Conservation (phyloP, 2,329 filamentous ascomycete species). For the Trichoderma sp. region DNA sequence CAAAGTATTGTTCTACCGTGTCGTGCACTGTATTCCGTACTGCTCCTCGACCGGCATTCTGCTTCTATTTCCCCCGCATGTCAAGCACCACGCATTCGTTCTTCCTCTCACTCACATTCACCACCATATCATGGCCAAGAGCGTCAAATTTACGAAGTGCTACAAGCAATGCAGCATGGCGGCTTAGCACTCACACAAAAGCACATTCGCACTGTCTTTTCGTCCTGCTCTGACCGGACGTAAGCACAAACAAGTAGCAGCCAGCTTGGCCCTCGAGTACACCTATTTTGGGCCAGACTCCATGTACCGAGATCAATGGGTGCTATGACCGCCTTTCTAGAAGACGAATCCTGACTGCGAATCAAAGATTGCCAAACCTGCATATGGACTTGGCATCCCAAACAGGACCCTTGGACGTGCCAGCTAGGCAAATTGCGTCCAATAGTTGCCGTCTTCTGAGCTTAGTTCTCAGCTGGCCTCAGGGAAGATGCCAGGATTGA, state of each 20-base stretch:
- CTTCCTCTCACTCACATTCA: too few relatives aligned
- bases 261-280: neutral
- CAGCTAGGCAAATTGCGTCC: constrained; percentile 19
- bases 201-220: neutral
- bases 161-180: too few relatives aligned
- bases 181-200: too few relatives aligned
- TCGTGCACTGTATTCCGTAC: neutral
- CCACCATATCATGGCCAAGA: too few relatives aligned
- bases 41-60: neutral
- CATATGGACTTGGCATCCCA: neutral
- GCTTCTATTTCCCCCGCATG: neutral
- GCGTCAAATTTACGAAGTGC: too few relatives aligned
- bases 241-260: neutral
- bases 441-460: constrained; percentile 6
- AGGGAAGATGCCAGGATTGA: neutral
- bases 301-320: neutral
- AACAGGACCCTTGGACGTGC: neutral
- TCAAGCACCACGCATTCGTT: too few relatives aligned
- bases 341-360: neutral
- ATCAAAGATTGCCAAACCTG: neutral
- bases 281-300: too few relatives aligned
- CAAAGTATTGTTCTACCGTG: neutral
- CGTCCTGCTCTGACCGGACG: neutral
- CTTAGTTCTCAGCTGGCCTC: constrained; percentile 12
- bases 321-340: neutral